Evolutionary conservation across 768 basidiomycete species (phyloP), one percentile per base, ranked within the genome.

Genomic region (Epithele typhae): DNA sequence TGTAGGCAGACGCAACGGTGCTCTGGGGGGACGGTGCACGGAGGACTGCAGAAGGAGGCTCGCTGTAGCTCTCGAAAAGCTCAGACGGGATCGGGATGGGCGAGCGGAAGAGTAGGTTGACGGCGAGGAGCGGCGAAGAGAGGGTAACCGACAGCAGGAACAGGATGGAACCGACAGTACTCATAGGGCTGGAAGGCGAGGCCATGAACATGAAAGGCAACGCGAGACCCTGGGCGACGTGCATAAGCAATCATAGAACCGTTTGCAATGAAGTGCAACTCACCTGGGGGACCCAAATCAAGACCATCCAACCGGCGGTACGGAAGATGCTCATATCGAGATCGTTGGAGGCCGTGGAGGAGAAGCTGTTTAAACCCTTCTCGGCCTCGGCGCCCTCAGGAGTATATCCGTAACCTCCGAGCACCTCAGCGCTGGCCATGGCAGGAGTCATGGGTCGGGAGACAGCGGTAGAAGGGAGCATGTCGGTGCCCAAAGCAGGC

Each of bases 241-340:
- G 27, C 14, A n/a, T n/a, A n/a, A n/a, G n/a, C 27, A 30, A 30
- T 30, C 8, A 7, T 30, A 30, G 27, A 30, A 7, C 14, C 27
- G 7, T 14, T 30, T 7, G 7, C 27, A 30, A 30, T 7, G 7
- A 30, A 7, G 14, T 30, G 27, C 4, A 4, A 73, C 84, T 61
- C 65, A 86, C 86, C 49, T 83, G 59, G 42, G 87, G 87, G 27
- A 83, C 59, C 81, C 82, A 85, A 52, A 87, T 80, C 32, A 72
- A 71, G 49, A 80, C 60, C 52, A 84, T 69, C 86, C 87, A 89
- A 59, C 75, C 75, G 48, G 79, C 44, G 17, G 77, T 72, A 45
- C 76, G 78, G 51, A 64, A 67, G 19, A 76, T 54, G 10, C 84
- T 79, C 44, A 85, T 69, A 46, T 84, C 75, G 41, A 84, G 60